These are phyloP conservation scores for Penicillium corylophilum DNA, from an alignment of 2,329 filamentous ascomycete species.

Conservation along the genomic window DNA sequence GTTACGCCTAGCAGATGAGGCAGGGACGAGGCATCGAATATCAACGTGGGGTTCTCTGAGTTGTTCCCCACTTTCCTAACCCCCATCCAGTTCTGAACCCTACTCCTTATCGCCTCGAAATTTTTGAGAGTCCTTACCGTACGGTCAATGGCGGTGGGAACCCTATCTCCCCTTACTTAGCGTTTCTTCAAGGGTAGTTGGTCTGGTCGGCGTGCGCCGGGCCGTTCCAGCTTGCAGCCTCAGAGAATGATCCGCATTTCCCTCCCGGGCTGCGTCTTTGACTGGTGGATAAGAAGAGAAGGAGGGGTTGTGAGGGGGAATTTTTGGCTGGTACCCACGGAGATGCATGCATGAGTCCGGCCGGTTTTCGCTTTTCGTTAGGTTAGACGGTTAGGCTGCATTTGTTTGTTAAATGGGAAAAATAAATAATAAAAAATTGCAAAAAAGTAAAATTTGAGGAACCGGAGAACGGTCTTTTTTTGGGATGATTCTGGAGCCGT, in stretches of 20 bases:
- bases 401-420: slow-evolving; percentile 30
- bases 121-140: too few species aligned
- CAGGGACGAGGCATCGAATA: slow-evolving; percentile 12
- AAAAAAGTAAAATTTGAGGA: too few species aligned
- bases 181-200: slow-evolving; percentile 38
- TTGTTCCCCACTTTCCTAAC: slow-evolving; percentile 23
- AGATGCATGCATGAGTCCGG: slow-evolving; percentile 39
- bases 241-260: slow-evolving; percentile 43
- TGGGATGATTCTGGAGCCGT: slow-evolving; percentile 26
- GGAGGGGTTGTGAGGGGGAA: slow-evolving; percentile 20
- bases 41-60: slow-evolving; percentile 28
- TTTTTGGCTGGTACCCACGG: slow-evolving; percentile 18
- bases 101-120: background rate
- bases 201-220: slow-evolving; percentile 45
- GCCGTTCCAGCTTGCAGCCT: slow-evolving; percentile 48
- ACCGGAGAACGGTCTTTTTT: slow-evolving; percentile 9
- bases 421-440: slow-evolving; percentile 7
- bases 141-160: background rate
- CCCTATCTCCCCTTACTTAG: slow-evolving; percentile 26
- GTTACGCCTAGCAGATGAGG: slow-evolving; percentile 12
- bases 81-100: slow-evolving; percentile 22
- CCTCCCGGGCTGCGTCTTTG: slow-evolving; percentile 29
- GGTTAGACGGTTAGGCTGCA: slow-evolving; percentile 39
- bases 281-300: slow-evolving; percentile 34
- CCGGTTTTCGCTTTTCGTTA: too few species aligned